These are phyloP conservation scores for Neohortaea acidophila DNA, from an alignment of 495 filamentous ascomycete genomes.

Conservation along the genomic window DNA sequence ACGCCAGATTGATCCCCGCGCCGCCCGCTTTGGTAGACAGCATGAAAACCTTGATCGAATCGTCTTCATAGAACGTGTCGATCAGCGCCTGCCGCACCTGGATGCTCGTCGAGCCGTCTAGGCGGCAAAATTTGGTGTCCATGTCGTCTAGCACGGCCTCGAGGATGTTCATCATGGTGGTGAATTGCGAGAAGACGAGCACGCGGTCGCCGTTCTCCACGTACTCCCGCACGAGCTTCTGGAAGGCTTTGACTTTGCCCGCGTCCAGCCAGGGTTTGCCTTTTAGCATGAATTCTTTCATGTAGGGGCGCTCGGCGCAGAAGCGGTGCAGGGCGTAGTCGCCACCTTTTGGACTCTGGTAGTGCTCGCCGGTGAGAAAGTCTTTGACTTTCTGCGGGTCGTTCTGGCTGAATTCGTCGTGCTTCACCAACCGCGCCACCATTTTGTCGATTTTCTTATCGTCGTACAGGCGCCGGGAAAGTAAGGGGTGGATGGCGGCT, in stretches of 20 bases:
- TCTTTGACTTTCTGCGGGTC: slow-evolving; percentile 4
- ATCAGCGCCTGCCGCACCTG: slow-evolving; percentile 70
- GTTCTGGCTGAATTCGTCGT: slow-evolving; percentile 33
- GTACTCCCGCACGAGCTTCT: slow-evolving; percentile 54
- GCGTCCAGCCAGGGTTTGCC: slow-evolving; percentile 76
- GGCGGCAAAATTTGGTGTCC: slow-evolving; percentile 55
- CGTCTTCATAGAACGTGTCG: slow-evolving; percentile 64
- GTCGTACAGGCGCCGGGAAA: slow-evolving; percentile 66
- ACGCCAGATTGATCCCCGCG: slow-evolving; percentile 85
- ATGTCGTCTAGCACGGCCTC: slow-evolving; percentile 63
- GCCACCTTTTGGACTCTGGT: slow-evolving; percentile 10
- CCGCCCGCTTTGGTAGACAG: slow-evolving; percentile 87
- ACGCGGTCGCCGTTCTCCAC: slow-evolving; percentile 71
- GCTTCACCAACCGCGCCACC: slow-evolving; percentile 47
- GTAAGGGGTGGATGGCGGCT: slow-evolving; percentile 80
- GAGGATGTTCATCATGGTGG: slow-evolving; percentile 78
- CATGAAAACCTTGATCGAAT: slow-evolving; percentile 74
- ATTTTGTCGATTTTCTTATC: slow-evolving; percentile 63
- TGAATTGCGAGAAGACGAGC: slow-evolving; percentile 84
- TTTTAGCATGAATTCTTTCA: slow-evolving; percentile 54
- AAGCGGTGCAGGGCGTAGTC: slow-evolving; percentile 75
- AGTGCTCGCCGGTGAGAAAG: slow-evolving; percentile 9
- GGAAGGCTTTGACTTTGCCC: slow-evolving; percentile 72
- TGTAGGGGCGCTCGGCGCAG: slow-evolving; percentile 47
- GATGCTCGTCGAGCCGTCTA: slow-evolving; percentile 77